phyloP scores from a whole-genome alignment of 192 early-diverging fungal species.

The Coemansia sp. region DNA sequence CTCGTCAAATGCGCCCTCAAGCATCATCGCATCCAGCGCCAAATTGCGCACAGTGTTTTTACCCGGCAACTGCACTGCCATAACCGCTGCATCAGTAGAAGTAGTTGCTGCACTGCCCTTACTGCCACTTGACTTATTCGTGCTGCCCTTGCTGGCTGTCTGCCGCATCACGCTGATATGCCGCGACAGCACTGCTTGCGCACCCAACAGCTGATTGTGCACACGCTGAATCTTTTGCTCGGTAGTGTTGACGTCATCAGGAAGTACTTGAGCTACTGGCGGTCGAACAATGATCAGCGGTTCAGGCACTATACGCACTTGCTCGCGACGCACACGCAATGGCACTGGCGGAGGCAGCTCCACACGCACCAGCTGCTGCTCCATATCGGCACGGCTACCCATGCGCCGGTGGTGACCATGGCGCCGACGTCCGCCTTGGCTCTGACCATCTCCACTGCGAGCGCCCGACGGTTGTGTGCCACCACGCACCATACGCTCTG shows the following conservation, averaged over 20 bases:
- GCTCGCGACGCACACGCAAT: slow-evolving; percentile 52
- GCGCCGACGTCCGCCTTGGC: slow-evolving; percentile 5
- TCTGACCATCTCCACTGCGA: slow-evolving; percentile 6
- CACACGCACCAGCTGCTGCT: slow-evolving; percentile 41
- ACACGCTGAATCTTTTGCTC: slow-evolving; percentile 42
- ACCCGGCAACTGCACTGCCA: slow-evolving; percentile 2
- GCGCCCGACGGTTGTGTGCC: slow-evolving; percentile 16
- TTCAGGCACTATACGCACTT: slow-evolving; percentile 32
- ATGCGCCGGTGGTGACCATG: slow-evolving; percentile 33
- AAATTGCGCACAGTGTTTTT: slow-evolving; percentile 35
- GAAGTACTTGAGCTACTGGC: neutral
- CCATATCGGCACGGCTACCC: slow-evolving; percentile 45
- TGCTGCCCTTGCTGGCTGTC: slow-evolving; percentile 3
- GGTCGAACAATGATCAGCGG: slow-evolving; percentile 51
- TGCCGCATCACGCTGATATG: slow-evolving; percentile 45
- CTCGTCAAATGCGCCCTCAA: slow-evolving; percentile 41
- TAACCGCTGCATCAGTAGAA: neutral
- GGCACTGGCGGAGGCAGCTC: slow-evolving; percentile 55
- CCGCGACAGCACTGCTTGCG: slow-evolving; percentile 49
- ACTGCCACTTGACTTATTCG: neutral
- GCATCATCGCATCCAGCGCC: slow-evolving; percentile 42
- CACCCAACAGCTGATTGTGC: slow-evolving; percentile 54
- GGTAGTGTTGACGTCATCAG: slow-evolving; percentile 9
- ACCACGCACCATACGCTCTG: slow-evolving; percentile 48
- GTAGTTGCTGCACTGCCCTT: neutral